Percentiles rank a stretch among this genome's conserved stretches.
Evolutionary conservation across 306 rosid species (phyloP).

Genomic region (Vigna unguiculata): DNA sequence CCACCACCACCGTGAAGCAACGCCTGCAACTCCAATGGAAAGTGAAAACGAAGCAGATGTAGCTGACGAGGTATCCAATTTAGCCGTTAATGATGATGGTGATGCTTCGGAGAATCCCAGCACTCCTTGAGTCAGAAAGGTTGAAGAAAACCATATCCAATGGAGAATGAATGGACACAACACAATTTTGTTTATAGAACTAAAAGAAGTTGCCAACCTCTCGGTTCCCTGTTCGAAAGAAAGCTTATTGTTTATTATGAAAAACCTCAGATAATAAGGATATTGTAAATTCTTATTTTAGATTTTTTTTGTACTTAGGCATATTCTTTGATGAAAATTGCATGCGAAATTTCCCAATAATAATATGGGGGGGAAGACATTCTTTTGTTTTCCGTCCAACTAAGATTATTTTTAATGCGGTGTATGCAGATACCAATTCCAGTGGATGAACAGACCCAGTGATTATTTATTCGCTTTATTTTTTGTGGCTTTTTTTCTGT

Average conservation of each 20-base stretch:
- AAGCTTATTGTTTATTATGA: constrained; percentile 42
- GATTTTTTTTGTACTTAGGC: constrained; percentile 45
- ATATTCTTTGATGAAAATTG: constrained; percentile 56
- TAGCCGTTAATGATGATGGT: constrained; percentile 53
- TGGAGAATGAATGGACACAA: constrained; percentile 31
- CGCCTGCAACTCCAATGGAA: constrained; percentile 49
- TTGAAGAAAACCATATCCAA: constrained; percentile 51
- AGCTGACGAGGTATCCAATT: constrained; percentile 53
- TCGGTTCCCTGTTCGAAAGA: constrained; percentile 37
- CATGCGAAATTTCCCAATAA: constrained; percentile 50
- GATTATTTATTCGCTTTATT: constrained; percentile 12
- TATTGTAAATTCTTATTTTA: constrained; percentile 55
- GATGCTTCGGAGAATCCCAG: constrained; percentile 41
- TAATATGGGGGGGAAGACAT: constrained; percentile 42
- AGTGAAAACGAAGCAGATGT: constrained; percentile 50
- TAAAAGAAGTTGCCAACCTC: constrained; percentile 46
- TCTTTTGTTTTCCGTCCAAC: constrained; percentile 35
- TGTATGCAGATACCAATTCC: background rate
- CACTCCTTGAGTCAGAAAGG: constrained; percentile 15
- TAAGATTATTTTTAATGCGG: constrained; percentile 23
- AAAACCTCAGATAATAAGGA: constrained; percentile 54
- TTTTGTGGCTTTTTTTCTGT: no score
- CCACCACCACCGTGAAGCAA: constrained; percentile 37
- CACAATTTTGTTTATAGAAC: constrained; percentile 35
- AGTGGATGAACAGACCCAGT: background rate